Percentiles rank a stretch among this genome's conserved stretches.
These are phyloP conservation scores for Gautieria morchelliformis DNA, from an alignment of 768 basidiomycete species.

Conservation along the genomic window DNA sequence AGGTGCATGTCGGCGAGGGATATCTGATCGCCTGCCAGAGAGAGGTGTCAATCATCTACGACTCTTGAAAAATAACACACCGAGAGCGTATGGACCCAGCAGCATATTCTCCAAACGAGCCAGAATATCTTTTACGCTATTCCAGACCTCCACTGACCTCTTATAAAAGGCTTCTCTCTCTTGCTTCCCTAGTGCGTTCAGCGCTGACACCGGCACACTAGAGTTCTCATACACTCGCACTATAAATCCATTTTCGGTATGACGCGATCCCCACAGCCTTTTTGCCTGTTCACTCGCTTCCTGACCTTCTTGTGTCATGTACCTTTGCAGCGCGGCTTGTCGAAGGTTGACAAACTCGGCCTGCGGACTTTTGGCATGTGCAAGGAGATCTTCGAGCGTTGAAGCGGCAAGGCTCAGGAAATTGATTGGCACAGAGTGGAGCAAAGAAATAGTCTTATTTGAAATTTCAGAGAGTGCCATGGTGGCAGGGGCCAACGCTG, in stretches of 20 bases:
- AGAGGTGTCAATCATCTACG: not conserved
- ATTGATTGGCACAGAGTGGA: slow-evolving; percentile 60
- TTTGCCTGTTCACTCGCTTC: slow-evolving; percentile 51
- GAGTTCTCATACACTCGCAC: slow-evolving; percentile 39
- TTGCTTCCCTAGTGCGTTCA: slow-evolving; percentile 30
- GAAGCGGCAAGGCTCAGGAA: slow-evolving; percentile 53
- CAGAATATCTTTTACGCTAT: slow-evolving; percentile 35
- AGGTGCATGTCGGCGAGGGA: slow-evolving; percentile 77
- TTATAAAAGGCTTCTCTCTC: slow-evolving; percentile 42
- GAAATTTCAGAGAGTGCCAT: slow-evolving; percentile 45
- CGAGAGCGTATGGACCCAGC: slow-evolving; percentile 54
- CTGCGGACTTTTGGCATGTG: slow-evolving; percentile 26
- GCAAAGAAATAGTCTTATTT: slow-evolving; percentile 38
- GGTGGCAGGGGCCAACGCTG: slow-evolving; percentile 69
- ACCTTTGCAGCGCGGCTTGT: slow-evolving; percentile 37
- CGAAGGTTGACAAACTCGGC: slow-evolving; percentile 32
- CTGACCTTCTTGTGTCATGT: slow-evolving; percentile 36
- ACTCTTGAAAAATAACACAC: slow-evolving; percentile 26
- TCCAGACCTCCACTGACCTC: slow-evolving; percentile 44
- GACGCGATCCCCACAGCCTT: slow-evolving; percentile 51
- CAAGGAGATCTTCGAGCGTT: slow-evolving; percentile 39
- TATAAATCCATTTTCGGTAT: slow-evolving; percentile 32
- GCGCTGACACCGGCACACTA: slow-evolving; percentile 27
- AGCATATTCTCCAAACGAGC: slow-evolving; percentile 44
- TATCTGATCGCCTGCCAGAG: slow-evolving; percentile 61